These are phyloP conservation scores for Erodium trifolium DNA, from an alignment of 441 rosid genomes.

Conservation along the genomic window DNA sequence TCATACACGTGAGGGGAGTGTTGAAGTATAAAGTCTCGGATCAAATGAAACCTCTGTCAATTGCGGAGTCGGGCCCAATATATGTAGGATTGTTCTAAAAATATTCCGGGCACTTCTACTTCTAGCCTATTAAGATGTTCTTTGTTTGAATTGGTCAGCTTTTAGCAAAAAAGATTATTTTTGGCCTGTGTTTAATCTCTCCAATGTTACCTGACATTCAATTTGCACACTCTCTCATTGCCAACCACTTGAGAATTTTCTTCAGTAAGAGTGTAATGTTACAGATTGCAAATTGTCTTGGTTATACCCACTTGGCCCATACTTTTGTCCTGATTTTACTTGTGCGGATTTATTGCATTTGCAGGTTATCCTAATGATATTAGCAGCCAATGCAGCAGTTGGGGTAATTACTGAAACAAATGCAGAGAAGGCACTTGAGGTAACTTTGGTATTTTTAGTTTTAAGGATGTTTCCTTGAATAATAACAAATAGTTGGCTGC, in stretches of 20 bases:
- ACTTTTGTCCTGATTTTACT: conserved; percentile 5
- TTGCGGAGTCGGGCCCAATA: not conserved
- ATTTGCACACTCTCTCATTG: not conserved
- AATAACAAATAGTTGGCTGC: not conserved
- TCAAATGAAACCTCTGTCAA: not conserved
- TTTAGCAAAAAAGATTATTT: not conserved
- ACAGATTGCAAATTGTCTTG: not conserved
- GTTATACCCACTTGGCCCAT: conserved; percentile 14
- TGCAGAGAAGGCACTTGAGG: conserved; percentile 99
- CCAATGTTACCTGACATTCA: conserved; percentile 3
- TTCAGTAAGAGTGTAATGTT: conserved; percentile 8
- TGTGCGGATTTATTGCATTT: conserved; percentile 11
- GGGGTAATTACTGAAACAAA: conserved; percentile 98
- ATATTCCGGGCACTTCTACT: not conserved
- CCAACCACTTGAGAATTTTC: not conserved
- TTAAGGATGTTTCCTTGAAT: not conserved
- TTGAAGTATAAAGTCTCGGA: not conserved
- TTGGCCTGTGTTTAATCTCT: not conserved
- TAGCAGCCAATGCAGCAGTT: conserved; percentile 99
- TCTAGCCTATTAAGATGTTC: not conserved
- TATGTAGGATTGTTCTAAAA: too few relatives aligned
- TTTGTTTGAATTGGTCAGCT: not conserved
- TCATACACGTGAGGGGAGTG: not conserved
- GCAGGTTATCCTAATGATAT: conserved; percentile 88
- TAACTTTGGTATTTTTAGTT: conserved; percentile 26